Evolutionary conservation across 2,329 filamentous ascomycete genomes (phyloP).

Genomic region (Calonectria fujianensis): DNA sequence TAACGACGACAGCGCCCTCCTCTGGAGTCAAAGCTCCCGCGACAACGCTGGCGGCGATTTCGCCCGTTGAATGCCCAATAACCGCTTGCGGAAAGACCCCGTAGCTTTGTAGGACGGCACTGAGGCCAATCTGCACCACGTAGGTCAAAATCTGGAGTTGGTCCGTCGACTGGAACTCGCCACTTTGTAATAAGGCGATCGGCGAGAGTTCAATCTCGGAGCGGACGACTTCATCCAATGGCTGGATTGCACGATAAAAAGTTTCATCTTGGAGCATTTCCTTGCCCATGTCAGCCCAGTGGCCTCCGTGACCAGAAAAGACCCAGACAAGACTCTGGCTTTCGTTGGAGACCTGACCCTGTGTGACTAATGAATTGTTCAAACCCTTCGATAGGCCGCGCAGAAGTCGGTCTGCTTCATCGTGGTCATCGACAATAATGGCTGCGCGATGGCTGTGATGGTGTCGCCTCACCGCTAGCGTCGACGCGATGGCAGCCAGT

Average conservation of each 20-base stretch:
- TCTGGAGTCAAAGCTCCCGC: conserved; percentile 5
- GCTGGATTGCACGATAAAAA: background rate
- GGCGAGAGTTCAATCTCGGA: conserved; percentile 4
- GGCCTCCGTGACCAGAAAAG: conserved; percentile 7
- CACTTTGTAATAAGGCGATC: background rate
- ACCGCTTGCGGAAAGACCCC: background rate
- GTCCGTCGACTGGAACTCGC: conserved; percentile 5
- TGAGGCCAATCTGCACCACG: conserved; percentile 1
- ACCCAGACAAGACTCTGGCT: conserved; percentile 3
- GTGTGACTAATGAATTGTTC: background rate
- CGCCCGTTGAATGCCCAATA: conserved; percentile 1
- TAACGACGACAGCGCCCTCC: background rate
- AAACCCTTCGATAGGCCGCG: background rate
- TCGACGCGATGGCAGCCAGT: background rate
- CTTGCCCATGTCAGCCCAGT: conserved; percentile 17
- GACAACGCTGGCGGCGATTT: conserved; percentile 3
- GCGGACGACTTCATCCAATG: background rate
- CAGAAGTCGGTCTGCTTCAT: background rate
- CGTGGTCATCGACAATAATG: background rate
- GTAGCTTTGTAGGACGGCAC: conserved; percentile 1
- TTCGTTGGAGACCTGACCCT: background rate
- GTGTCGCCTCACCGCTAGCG: background rate
- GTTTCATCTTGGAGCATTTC: background rate
- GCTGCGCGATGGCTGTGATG: conserved; percentile 7
- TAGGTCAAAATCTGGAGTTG: conserved; percentile 18